Evolutionary conservation across 2,329 filamentous ascomycete species (phyloP).

Genomic region (Myriosclerotinia curreyana): DNA sequence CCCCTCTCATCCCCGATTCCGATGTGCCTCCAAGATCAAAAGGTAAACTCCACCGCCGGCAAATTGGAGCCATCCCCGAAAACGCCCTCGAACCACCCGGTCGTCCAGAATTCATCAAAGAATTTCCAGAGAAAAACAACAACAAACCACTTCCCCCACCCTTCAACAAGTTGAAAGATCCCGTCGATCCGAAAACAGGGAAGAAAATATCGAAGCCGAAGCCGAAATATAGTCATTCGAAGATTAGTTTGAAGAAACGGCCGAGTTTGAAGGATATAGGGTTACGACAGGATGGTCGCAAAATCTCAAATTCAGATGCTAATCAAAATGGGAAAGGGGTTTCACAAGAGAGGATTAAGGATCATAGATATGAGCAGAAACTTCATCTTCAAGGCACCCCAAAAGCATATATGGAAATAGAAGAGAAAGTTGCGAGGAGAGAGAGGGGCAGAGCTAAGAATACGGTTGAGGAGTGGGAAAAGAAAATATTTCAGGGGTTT

Average conservation of each 20-base stretch:
- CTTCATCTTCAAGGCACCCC: not conserved
- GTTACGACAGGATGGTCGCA: not conserved
- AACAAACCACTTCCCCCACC: not conserved
- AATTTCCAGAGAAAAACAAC: not conserved
- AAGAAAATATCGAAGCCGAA: not conserved
- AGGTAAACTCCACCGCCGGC: not conserved
- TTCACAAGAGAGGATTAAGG: not conserved
- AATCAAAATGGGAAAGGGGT: not conserved
- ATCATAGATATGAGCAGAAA: not conserved
- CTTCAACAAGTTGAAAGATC: not conserved
- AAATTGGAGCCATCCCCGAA: slow-evolving; percentile 2
- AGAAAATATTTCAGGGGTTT: not conserved
- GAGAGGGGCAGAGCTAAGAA: no score
- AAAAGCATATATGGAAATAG: not conserved
- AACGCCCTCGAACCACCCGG: slow-evolving; percentile 9
- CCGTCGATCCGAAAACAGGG: not conserved
- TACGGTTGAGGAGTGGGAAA: not conserved
- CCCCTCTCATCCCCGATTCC: not conserved
- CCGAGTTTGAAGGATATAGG: not conserved
- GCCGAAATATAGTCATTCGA: slow-evolving; percentile 2
- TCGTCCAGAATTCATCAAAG: slow-evolving; percentile 8
- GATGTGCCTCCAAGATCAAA: not conserved
- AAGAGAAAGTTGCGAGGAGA: not conserved
- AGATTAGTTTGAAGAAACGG: not conserved
- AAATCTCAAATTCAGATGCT: no score